Percentiles rank a stretch among this genome's conserved stretches.
Evolutionary conservation across 2,329 filamentous ascomycete genomes (phyloP).

Genomic region (Pleochaeta shiraiana): DNA sequence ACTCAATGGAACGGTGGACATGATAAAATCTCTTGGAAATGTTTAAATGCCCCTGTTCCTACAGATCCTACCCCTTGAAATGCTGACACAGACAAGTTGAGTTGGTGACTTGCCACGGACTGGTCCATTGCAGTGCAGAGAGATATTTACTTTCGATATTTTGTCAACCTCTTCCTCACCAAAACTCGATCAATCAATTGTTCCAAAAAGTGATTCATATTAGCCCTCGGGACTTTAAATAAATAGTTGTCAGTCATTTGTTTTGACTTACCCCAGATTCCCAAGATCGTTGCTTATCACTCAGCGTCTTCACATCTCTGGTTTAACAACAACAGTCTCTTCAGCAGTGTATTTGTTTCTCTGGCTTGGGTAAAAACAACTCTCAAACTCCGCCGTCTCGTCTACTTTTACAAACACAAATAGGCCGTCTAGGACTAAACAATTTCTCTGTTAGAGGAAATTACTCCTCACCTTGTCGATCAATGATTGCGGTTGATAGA

Average conservation of each 20-base stretch:
- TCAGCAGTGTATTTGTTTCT: neutral
- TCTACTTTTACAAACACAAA: no score
- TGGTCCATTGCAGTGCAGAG: neutral
- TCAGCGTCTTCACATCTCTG: no score
- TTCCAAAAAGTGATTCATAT: no score
- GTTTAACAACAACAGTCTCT: no score
- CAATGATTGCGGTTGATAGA: neutral
- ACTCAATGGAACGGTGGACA: neutral
- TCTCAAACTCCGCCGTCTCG: neutral
- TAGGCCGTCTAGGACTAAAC: neutral
- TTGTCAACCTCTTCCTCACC: neutral
- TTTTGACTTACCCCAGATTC: neutral
- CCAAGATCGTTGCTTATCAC: neutral
- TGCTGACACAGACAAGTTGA: neutral
- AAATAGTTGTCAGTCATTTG: neutral
- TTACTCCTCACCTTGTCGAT: neutral
- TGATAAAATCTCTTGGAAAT: neutral
- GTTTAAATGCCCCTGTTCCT: neutral
- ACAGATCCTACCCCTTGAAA: constrained; percentile 2
- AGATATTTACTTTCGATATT: neutral
- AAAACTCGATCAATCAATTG: no score
- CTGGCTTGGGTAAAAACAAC: neutral
- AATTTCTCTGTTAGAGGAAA: neutral
- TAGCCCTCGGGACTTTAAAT: no score
- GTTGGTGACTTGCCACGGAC: neutral